These are phyloP conservation scores for Clarireedia monteithiana DNA, from an alignment of 2,329 filamentous ascomycete species.

Conservation along the genomic window DNA sequence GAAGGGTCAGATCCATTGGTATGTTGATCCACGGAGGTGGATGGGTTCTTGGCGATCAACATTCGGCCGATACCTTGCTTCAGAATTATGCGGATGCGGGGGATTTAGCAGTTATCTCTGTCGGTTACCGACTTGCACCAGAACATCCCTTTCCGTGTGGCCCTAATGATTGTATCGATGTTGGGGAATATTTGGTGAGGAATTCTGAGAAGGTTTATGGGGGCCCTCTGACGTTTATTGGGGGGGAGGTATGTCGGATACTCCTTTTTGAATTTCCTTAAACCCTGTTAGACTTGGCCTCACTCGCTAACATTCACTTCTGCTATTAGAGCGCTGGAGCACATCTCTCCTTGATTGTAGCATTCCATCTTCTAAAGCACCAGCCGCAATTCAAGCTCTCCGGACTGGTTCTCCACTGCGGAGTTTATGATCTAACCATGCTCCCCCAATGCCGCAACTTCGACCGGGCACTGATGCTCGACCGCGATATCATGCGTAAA, in stretches of 20 bases:
- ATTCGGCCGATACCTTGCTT: slow-evolving; percentile 33
- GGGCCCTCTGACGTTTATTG: slow-evolving; percentile 35
- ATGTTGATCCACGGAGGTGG: slow-evolving; percentile 47
- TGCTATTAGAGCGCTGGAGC: slow-evolving; percentile 39
- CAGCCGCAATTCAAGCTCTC: slow-evolving; percentile 35
- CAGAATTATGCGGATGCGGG: slow-evolving; percentile 41
- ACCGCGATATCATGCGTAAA: slow-evolving; percentile 36
- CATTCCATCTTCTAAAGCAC: slow-evolving; percentile 38
- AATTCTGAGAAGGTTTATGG: slow-evolving; percentile 37
- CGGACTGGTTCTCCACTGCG: slow-evolving; percentile 46
- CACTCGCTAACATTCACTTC: not conserved
- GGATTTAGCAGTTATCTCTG: slow-evolving; percentile 42
- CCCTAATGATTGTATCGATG: slow-evolving; percentile 50
- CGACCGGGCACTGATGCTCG: slow-evolving; percentile 32
- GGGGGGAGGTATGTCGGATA: slow-evolving; percentile 34
- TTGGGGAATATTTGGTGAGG: slow-evolving; percentile 44
- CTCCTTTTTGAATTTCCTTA: no score
- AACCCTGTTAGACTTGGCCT: no score
- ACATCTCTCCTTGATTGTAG: slow-evolving; percentile 40
- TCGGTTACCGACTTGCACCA: slow-evolving; percentile 53
- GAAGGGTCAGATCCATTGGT: slow-evolving; percentile 40
- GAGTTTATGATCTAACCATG: slow-evolving; percentile 40
- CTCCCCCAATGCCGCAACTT: slow-evolving; percentile 32
- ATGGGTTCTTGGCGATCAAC: slow-evolving; percentile 19
- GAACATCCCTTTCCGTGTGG: slow-evolving; percentile 49